Evolutionary conservation across 257 asterid species (phyloP), one percentile per base, ranked within the genome.

Genomic region (Ligustrum vulgare): DNA sequence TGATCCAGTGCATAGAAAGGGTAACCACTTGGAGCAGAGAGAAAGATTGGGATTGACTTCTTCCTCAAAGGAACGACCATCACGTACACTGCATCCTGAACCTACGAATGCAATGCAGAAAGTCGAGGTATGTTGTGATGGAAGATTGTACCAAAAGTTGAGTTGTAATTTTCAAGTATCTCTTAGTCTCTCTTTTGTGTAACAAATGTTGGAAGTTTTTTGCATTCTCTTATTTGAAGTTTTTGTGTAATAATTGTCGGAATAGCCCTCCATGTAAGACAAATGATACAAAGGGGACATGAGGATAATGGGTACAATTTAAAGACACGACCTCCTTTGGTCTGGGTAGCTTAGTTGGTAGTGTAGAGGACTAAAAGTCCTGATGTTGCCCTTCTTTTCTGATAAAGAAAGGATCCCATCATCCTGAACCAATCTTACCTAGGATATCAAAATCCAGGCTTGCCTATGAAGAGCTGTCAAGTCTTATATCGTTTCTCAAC

Each of bases 21-120:
- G 89, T 79, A 87, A 82, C 86, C 96, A 91, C 81, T 90, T 95
- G 86, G 97, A 93, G 85, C 98, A 89, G 82, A 88, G 97, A 86
- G 92, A 89, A 80, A 88, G 83, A 77, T 77, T 95, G 84, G 98
- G 99, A 25, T 82, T 95, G 88, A 86, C 76, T 76, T 86, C 94
- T 70, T 87, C 83, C 68, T 83, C 90, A 5, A 89, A 82, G 80
- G 88, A 86, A 79, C 87, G 85, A 75, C 39, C 87, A 43, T 37
- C 83, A 36, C 83, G 78, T 43, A 78, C 85, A 51, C 88, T 89
- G 16, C 83, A 80, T 76, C 79, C 87, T n/a, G 97, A 91, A 82
- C 88, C 97, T 13, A 78, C 93, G 0, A 89, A 83, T 84, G 85
- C 92, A 65, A 62, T 89, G 83, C 96, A 95, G 89, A 91, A 87